A percentile compares a stretch with the other conserved stretches of the same genome.
Evolutionary conservation across 768 basidiomycete species (phyloP).

Genomic region (Podaxis sp.): DNA sequence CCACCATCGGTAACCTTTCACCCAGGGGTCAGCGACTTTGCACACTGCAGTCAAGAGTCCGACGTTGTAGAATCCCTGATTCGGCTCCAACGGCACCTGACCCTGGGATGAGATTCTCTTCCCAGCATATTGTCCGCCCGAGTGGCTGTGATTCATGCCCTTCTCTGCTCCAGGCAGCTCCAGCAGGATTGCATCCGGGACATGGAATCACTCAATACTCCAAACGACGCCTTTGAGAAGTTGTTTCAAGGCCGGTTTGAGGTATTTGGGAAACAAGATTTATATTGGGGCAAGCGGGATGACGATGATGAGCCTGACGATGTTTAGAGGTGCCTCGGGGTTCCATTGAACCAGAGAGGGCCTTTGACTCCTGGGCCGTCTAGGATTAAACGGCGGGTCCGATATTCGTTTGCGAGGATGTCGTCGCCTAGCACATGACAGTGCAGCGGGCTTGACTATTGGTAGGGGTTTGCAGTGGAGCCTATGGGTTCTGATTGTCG

Average conservation of each 20-base stretch:
- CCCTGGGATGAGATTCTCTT: too few relatives aligned
- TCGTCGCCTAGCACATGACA: not conserved
- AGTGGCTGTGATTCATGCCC: not conserved
- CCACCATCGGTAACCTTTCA: constrained; percentile 10
- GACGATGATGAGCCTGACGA: too few relatives aligned
- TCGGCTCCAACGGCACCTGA: too few relatives aligned
- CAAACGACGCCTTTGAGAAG: not conserved
- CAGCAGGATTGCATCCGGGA: constrained; percentile 4
- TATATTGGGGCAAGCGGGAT: not conserved
- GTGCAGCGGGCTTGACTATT: not conserved
- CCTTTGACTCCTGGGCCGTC: too few relatives aligned
- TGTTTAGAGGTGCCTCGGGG: too few relatives aligned
- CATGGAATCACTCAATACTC: constrained; percentile 1
- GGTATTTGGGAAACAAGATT: not conserved
- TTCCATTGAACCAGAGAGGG: too few relatives aligned
- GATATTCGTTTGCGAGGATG: too few relatives aligned
- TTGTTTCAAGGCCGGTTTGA: not conserved
- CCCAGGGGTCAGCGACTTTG: constrained; percentile 3
- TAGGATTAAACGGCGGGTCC: too few relatives aligned
- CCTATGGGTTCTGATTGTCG: too few relatives aligned
- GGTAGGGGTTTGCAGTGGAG: too few relatives aligned
- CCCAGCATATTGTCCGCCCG: constrained; percentile 3
- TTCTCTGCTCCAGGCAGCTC: not conserved
- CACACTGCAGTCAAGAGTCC: too few relatives aligned
- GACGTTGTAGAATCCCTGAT: too few relatives aligned